Base-by-base conservation (phyloP, 495 filamentous ascomycete genomes). In the Penicillium taxi region DNA sequence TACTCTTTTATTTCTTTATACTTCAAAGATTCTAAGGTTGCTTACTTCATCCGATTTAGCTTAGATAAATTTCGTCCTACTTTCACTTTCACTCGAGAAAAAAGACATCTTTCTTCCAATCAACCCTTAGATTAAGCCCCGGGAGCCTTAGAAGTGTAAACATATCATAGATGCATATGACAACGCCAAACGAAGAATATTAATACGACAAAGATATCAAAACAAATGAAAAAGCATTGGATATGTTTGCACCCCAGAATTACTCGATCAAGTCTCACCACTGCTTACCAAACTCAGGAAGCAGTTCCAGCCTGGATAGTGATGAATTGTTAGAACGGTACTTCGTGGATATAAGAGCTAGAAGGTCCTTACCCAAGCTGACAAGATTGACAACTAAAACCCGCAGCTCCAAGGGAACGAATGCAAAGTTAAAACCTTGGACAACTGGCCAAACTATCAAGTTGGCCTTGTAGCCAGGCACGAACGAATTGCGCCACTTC, bases 381-480 rank as follows among this genome's bases (percentile, higher is more conserved):
- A 96, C 70, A 13, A 94, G 59, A 53, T 98, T 98, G 29, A 96
- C 91, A 28, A 94, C 77, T 47, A 98, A 59, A 21, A 98, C 73
- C 40, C 90, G 66, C 55, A 88, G 80, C 45, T 96, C 74, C 48
- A 95, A 61, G 9, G 91, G 91, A 35, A 96, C 82, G 28, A 93
- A 67, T 54, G 81, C 80, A 68, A 98, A 96, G 66, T 98, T 98
- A 45, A 81, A 72, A 35, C 81, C 61, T 67, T 98, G 91, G 40
- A 96, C 87, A 42, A 75, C 75, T 6, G 91, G 93, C 91, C 93
- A 98, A 32, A 98, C 70, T 60, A 86, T 77, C 70, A 84, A 88
- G 58, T 98, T 98, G 52, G 81, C 83, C 53, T 69, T 73, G 58
- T 96, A 69, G 29, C 80, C 82, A 4, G 70, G 64, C 33, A 53